These are phyloP conservation scores for Scedosporium boydii DNA, from an alignment of 2,329 filamentous ascomycete genomes.

Conservation along the genomic window DNA sequence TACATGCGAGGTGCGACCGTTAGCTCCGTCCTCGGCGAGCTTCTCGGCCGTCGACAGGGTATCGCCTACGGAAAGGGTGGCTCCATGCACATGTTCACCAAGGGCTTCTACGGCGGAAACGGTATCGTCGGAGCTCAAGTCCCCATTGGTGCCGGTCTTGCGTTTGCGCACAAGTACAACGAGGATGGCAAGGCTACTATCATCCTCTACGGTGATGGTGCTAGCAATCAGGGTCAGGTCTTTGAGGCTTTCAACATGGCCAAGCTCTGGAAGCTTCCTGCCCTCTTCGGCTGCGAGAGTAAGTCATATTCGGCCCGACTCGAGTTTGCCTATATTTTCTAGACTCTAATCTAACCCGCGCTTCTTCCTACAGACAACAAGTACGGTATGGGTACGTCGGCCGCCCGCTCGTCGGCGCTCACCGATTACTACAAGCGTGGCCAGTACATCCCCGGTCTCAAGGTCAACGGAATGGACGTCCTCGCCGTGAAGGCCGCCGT, in stretches of 20 bases:
- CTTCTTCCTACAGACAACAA: slow-evolving; percentile 71
- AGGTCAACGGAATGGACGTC: slow-evolving; percentile 99
- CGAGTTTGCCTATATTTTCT: not conserved
- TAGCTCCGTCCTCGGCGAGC: slow-evolving; percentile 89
- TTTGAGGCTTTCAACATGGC: slow-evolving; percentile 99
- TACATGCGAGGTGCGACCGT: slow-evolving; percentile 89
- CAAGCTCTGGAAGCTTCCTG: slow-evolving; percentile 94
- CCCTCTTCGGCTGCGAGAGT: slow-evolving; percentile 98
- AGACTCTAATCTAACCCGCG: not conserved
- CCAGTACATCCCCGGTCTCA: slow-evolving; percentile 98
- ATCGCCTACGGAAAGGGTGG: slow-evolving; percentile 98
- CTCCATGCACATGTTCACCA: slow-evolving; percentile 99
- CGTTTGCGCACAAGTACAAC: slow-evolving; percentile 94
- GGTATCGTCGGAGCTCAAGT: slow-evolving; percentile 99
- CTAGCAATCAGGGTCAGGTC: slow-evolving; percentile 97
- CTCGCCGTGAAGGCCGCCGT: slow-evolving; percentile 96
- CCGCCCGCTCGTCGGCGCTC: slow-evolving; percentile 83
- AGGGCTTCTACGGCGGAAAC: slow-evolving; percentile 97
- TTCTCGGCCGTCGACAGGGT: slow-evolving; percentile 88
- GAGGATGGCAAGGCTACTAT: slow-evolving; percentile 78
- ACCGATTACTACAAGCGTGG: slow-evolving; percentile 99
- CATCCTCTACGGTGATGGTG: slow-evolving; percentile 93
- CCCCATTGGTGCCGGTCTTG: slow-evolving; percentile 89
- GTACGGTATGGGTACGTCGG: slow-evolving; percentile 98
- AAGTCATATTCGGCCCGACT: slow-evolving; percentile 29